phyloP scores from a whole-genome alignment of 2,329 filamentous ascomycete genomes.

The Fusarium aywerte region DNA sequence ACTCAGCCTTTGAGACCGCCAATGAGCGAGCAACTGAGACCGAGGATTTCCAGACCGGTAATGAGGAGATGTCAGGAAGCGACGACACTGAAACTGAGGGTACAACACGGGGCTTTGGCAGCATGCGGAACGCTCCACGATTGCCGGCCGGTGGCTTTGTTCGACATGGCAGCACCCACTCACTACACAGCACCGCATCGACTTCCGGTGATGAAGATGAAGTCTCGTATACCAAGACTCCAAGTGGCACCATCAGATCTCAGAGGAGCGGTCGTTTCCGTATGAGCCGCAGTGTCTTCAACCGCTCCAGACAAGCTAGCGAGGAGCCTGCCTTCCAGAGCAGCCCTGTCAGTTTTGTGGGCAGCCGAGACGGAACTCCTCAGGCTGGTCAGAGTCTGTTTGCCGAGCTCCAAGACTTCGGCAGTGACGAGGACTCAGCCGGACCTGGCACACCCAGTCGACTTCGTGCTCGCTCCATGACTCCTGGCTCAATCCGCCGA shows the following conservation, averaged over 20 bases:
- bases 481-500: constrained; percentile 60
- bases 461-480: constrained; percentile 59
- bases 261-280: constrained; percentile 76
- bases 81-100: constrained; percentile 94
- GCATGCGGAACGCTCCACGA: constrained; percentile 56
- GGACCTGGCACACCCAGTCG: constrained; percentile 66
- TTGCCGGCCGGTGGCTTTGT: constrained; percentile 51
- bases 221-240: constrained; percentile 67
- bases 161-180: constrained; percentile 67
- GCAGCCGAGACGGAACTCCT: constrained; percentile 62
- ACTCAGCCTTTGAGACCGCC: constrained; percentile 72
- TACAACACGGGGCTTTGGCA: constrained; percentile 57
- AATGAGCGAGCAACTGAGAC: constrained; percentile 89
- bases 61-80: constrained; percentile 78
- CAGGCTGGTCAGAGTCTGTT: constrained; percentile 80
- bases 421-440: constrained; percentile 77
- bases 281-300: constrained; percentile 70
- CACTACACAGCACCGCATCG: constrained; percentile 88
- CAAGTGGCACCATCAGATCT: constrained; percentile 66
- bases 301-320: constrained; percentile 68
- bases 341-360: constrained; percentile 68
- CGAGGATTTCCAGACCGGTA: constrained; percentile 94
- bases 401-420: constrained; percentile 86
- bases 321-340: constrained; percentile 68
- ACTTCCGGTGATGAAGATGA: constrained; percentile 82